phyloP scores from a whole-genome alignment of 2,329 filamentous ascomycete genomes.

The Colletotrichum sp. region DNA sequence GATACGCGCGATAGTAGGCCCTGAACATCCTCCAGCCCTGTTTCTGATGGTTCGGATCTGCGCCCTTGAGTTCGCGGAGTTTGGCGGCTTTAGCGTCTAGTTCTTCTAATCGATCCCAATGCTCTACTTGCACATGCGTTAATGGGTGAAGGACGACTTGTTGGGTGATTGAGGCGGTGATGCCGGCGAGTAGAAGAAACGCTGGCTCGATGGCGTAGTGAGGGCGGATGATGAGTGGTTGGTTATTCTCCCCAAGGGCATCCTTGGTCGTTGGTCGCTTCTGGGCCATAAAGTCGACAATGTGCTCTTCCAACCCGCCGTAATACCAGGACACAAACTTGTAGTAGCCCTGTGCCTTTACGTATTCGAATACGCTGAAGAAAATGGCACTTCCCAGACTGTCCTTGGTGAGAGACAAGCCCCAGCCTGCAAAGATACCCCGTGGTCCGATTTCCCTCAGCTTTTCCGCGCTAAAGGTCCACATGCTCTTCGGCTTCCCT shows the following conservation, averaged over 20 bases:
- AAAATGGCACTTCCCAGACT: constrained; percentile 73
- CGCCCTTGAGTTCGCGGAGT: constrained; percentile 39
- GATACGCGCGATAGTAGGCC: constrained; percentile 75
- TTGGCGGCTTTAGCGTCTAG: constrained; percentile 66
- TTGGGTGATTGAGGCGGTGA: constrained; percentile 71
- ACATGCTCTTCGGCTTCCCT: constrained; percentile 66
- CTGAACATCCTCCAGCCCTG: constrained; percentile 59
- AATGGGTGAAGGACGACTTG: constrained; percentile 75
- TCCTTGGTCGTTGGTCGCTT: constrained; percentile 41
- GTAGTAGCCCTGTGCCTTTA: constrained; percentile 79
- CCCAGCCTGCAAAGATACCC: constrained; percentile 78
- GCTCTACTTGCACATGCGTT: constrained; percentile 72
- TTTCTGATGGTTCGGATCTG: constrained; percentile 35
- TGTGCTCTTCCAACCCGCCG: constrained; percentile 58
- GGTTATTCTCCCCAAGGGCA: constrained; percentile 28
- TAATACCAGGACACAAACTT: constrained; percentile 75
- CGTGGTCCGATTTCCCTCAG: constrained; percentile 74
- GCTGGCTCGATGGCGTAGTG: constrained; percentile 78
- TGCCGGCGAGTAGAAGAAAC: constrained; percentile 73
- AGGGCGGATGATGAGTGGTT: constrained; percentile 64
- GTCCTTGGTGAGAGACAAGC: constrained; percentile 72
- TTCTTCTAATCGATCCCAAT: constrained; percentile 76
- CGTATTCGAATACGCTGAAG: constrained; percentile 77
- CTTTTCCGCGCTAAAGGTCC: constrained; percentile 69
- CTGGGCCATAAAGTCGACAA: constrained; percentile 53